Evolutionary conservation across 163 green algal species (phyloP).

Genomic region (Dunaliella salina): DNA sequence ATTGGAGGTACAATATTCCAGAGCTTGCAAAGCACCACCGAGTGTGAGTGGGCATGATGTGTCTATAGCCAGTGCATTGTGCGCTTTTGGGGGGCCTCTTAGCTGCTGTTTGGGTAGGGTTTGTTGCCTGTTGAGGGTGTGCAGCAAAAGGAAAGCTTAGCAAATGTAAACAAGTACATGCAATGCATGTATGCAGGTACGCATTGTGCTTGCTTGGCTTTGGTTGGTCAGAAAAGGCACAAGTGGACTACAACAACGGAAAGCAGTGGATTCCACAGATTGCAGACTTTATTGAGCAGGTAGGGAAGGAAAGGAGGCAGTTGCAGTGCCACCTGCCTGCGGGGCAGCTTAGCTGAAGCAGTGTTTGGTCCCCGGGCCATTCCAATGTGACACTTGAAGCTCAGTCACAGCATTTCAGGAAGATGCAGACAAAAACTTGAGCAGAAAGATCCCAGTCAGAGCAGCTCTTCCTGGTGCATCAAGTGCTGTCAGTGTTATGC

Average conservation of each 20-base stretch:
- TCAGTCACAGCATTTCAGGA: too few species aligned
- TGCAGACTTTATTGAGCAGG: constrained; percentile 24
- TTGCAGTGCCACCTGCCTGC: too few species aligned
- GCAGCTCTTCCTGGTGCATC: background rate
- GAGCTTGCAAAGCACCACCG: constrained; percentile 51
- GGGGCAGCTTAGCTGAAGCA: too few species aligned
- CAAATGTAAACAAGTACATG: too few species aligned
- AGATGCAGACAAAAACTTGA: too few species aligned
- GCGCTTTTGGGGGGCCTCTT: background rate
- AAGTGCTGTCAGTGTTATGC: background rate
- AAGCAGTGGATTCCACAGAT: constrained; percentile 33
- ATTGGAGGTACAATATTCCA: constrained; percentile 73
- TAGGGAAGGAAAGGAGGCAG: too few species aligned
- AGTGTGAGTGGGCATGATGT: constrained; percentile 1
- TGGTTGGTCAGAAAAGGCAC: constrained; percentile 65
- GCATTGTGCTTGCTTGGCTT: constrained; percentile 74
- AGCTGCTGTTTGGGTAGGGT: background rate
- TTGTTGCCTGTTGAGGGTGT: background rate
- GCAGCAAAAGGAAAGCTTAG: too few species aligned
- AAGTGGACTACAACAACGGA: constrained; percentile 45
- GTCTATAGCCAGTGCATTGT: background rate
- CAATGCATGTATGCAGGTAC: constrained; percentile 24
- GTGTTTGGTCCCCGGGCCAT: too few species aligned
- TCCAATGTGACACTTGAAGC: too few species aligned
- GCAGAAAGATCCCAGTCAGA: background rate